Conservation (phyloP, 202 grass and related monocot species). For the Digitaria exilis region DNA sequence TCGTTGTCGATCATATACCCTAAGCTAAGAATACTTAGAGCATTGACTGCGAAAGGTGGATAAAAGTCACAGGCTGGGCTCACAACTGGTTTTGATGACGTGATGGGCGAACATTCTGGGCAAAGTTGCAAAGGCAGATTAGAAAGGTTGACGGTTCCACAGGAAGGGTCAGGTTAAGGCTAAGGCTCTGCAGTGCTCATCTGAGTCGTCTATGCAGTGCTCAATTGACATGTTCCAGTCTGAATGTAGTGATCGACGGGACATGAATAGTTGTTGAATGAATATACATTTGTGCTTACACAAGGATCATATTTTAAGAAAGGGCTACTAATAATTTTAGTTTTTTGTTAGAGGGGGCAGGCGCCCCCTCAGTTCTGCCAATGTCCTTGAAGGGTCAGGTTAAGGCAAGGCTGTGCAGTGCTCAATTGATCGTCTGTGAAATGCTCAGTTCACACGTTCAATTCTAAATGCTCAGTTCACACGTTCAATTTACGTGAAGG, state of each 20-base stretch:
- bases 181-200: not conserved
- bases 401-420: too few species aligned
- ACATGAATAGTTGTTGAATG: not conserved
- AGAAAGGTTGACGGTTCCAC: not conserved
- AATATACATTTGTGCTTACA: too few species aligned
- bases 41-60: not conserved
- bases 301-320: too few species aligned
- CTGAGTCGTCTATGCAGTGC: not conserved
- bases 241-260: not conserved
- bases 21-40: too few species aligned
- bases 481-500: too few species aligned
- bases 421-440: too few species aligned
- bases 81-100: not conserved
- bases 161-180: not conserved
- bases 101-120: not conserved
- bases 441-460: too few species aligned
- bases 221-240: not conserved
- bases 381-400: too few species aligned
- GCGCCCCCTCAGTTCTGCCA: too few species aligned
- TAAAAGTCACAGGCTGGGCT: constrained; percentile 7
- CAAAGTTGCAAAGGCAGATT: not conserved
- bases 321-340: too few species aligned
- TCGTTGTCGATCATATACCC: not conserved
- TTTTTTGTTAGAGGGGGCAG: too few species aligned
- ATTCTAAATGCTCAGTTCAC: too few species aligned